A percentile compares a stretch with the other conserved stretches of the same genome.
Evolutionary conservation across 495 filamentous ascomycete genomes (phyloP).

Genomic region (Clohesyomyces aquaticus): DNA sequence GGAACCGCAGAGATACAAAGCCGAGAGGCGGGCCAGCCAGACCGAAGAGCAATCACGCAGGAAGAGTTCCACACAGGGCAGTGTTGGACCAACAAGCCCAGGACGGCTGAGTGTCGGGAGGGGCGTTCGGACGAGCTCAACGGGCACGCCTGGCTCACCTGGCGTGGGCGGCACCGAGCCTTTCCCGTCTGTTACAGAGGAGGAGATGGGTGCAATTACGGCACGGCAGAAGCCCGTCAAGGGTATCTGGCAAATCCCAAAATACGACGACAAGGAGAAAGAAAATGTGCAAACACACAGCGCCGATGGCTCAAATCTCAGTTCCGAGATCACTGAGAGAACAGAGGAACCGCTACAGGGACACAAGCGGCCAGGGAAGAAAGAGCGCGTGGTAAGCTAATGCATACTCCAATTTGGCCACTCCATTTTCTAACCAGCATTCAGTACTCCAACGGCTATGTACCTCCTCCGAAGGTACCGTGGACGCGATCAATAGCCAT

Average conservation of each 20-base stretch:
- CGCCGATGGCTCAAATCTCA: constrained; percentile 1
- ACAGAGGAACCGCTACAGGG: not conserved
- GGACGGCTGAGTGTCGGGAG: constrained; percentile 6
- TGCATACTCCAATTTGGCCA: not conserved
- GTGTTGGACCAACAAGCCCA: not conserved
- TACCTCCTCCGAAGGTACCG: constrained; percentile 69
- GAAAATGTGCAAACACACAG: no score
- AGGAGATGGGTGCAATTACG: constrained; percentile 29
- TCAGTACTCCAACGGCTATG: constrained; percentile 64
- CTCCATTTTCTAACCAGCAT: constrained; percentile 5
- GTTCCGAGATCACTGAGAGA: constrained; percentile 14
- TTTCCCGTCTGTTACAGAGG: constrained; percentile 39
- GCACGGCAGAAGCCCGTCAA: not conserved
- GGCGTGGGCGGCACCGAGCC: constrained; percentile 22
- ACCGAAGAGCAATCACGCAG: constrained; percentile 22
- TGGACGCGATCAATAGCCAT: constrained; percentile 59
- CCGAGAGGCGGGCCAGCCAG: constrained; percentile 27
- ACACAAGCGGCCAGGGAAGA: not conserved
- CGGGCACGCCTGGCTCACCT: constrained; percentile 2
- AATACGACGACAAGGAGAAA: constrained; percentile 20
- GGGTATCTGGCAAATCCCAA: constrained; percentile 4
- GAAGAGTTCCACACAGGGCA: no score
- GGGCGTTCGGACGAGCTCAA: constrained; percentile 5
- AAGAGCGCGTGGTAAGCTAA: not conserved
- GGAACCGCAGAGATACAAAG: constrained; percentile 39